phyloP scores from a whole-genome alignment of 345 rosid species.

The Brassica juncea region DNA sequence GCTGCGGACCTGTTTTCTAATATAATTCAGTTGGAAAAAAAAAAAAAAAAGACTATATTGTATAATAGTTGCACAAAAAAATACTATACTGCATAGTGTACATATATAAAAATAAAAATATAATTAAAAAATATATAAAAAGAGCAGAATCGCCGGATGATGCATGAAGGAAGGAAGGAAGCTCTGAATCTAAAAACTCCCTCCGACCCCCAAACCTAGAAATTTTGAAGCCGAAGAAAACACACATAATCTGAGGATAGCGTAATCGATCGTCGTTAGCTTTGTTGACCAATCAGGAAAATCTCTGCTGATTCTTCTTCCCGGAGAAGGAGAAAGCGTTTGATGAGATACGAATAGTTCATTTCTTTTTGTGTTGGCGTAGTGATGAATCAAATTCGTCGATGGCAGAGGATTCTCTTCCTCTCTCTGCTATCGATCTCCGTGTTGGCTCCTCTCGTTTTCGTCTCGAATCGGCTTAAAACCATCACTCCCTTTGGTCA shows the following conservation, averaged over 20 bases:
- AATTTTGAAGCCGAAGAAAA: slow-evolving; percentile 11
- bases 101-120: too few relatives aligned
- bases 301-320: slow-evolving; percentile 39
- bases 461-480: slow-evolving; percentile 60
- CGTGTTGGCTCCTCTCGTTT: slow-evolving; percentile 70
- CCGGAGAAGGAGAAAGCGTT: slow-evolving; percentile 44
- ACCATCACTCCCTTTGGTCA: slow-evolving; percentile 60
- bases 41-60: too few relatives aligned
- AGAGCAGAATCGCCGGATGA: slow-evolving; percentile 33
- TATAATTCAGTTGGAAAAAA: too few relatives aligned
- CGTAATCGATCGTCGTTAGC: slow-evolving; percentile 19
- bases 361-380: slow-evolving; percentile 1
- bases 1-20: too few relatives aligned
- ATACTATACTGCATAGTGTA: too few relatives aligned
- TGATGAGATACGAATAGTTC: slow-evolving; percentile 24
- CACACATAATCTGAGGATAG: not conserved
- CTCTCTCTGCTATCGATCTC: slow-evolving; percentile 71
- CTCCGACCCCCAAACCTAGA: slow-evolving; percentile 22
- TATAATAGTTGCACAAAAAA: too few relatives aligned
- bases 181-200: slow-evolving; percentile 25
- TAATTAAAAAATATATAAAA: too few relatives aligned
- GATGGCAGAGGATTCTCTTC: slow-evolving; percentile 81
- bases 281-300: slow-evolving; percentile 39
- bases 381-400: slow-evolving; percentile 71
- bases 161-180: slow-evolving; percentile 45